Base-by-base conservation (phyloP, 495 filamentous ascomycete species). In the Aspergillus baeticus region DNA sequence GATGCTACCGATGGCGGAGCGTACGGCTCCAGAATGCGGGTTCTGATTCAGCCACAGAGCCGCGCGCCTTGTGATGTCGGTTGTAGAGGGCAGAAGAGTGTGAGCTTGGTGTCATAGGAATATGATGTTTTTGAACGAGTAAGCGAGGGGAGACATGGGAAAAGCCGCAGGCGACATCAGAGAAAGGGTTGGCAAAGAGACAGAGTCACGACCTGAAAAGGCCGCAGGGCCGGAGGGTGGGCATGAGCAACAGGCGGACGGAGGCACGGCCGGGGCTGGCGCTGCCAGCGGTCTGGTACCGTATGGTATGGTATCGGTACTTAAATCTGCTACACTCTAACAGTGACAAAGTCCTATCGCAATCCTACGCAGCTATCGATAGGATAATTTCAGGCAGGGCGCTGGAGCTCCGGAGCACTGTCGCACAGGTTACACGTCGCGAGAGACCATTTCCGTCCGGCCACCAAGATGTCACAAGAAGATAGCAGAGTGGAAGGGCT, bases 1-100 rank as follows among this genome's bases (percentile, higher is more conserved):
- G 38, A 57, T 55, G 61, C 36, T 56, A 61, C 61, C 64, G 64
- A 67, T 64, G 64, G 64, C 64, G 64, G 64, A 62, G 61, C 50
- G 33, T 58, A 42, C 55, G 59, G 59, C 59, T 58, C 59, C 55
- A 61, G 47, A 58, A 57, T 51, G 59, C 59, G 59, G 62, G 51
- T 57, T 62, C 45, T 47, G 37, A 37, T 48, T 60, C 61, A 58
- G 61, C 61, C 61, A 63, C 54, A 55, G 50, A 55, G 47, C 45
- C 34, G 54, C 55, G 62, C 44, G 44, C 48, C 33, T 29, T 59
- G 61, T 46, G 57, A 54, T 52, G 15, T 34, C 26, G 45, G 38
- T 54, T 52, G 56, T 56, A 48, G 57, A 48, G 59, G 37, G 57
- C 47, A 50, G 33, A 41, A 44, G 55, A 39, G 46, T 34, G 42